These are phyloP conservation scores for Gynandropsis gynandra DNA, from an alignment of 345 rosid genomes.

Conservation along the genomic window DNA sequence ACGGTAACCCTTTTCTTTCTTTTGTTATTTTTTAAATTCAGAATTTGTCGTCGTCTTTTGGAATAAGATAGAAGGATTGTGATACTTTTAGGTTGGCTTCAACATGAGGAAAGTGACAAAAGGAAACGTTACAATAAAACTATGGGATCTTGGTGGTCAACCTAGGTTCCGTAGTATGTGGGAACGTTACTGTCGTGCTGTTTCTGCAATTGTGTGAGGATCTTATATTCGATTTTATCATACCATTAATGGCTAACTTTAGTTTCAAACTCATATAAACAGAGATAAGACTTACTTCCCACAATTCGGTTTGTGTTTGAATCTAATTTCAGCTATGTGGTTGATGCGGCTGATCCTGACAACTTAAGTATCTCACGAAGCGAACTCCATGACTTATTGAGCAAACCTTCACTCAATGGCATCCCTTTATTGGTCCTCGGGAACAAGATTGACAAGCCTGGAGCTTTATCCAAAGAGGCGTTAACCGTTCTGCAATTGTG, in stretches of 20 bases:
- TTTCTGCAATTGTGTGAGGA: slow-evolving; percentile 77
- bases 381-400: slow-evolving; percentile 65
- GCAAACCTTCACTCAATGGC: slow-evolving; percentile 53
- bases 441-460: slow-evolving; percentile 65
- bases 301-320: neutral
- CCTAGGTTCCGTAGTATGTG: slow-evolving; percentile 97
- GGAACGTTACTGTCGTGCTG: slow-evolving; percentile 90
- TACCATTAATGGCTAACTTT: neutral
- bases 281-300: neutral
- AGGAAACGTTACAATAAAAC: slow-evolving; percentile 86
- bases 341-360: slow-evolving; percentile 64
- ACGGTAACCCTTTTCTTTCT: too few species aligned
- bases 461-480: slow-evolving; percentile 50
- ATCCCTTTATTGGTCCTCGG: slow-evolving; percentile 68
- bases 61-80: neutral
- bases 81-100: slow-evolving; percentile 63
- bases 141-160: slow-evolving; percentile 97
- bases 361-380: slow-evolving; percentile 53
- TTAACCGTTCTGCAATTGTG: slow-evolving; percentile 72
- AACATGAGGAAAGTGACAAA: slow-evolving; percentile 96
- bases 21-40: too few species aligned
- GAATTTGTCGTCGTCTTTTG: slow-evolving; percentile 1
- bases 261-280: neutral
- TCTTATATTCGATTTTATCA: slow-evolving; percentile 5
- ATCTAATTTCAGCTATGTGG: slow-evolving; percentile 47